Evolutionary conservation across 1,284 basidiomycete genomes (phyloP), one percentile per base, ranked within the genome.

Genomic region (Mycena citricolor): DNA sequence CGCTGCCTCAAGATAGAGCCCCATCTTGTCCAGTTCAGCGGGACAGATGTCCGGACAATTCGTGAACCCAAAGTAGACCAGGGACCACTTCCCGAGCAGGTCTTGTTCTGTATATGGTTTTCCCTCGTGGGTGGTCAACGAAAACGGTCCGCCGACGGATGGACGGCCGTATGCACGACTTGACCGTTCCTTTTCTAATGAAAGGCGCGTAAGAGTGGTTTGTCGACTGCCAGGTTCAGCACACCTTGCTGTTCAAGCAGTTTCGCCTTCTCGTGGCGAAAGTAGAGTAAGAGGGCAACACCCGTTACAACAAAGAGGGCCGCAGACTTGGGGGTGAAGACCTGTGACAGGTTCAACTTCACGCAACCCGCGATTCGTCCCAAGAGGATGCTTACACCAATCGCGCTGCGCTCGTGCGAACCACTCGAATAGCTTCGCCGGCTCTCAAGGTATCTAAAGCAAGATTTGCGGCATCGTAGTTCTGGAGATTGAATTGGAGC

Each of bases 41-140:
- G 95, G 95, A 64, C 95, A 99, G 49, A 99, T 98, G 66, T 99
- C 97, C 4, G 95, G 97, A 64, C 94, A 97, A 66, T 97, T 94
- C 23, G 93, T 94, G 70, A 97, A 97, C 11, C 94, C 94, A 66
- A 97, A 97, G 70, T 99, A 99, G 44, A 99, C 84, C 53, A 99
- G 70, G 28, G 77, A 89, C 85, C 85, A 87, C 74, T 91, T 85
- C 45, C 90, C 92, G 20, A 87, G 66, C 39, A 99, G 70, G 61
- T 97, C 82, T 47, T 89, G 69, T 38, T 97, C 85, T 0, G 91
- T 90, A 67, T 94, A 95, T 0, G 77, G 64, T 51, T 79, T 72
- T 44, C 79, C 81, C 17, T 61, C 61, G 54, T 91, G 82, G 29
- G 85, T 79, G 26, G 76, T 76, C 47, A 98, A 72, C 6, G 69